A percentile compares a stretch with the other conserved stretches of the same genome.
phyloP scores from a whole-genome alignment of 257 asterid species.

The Lycium barbarum region DNA sequence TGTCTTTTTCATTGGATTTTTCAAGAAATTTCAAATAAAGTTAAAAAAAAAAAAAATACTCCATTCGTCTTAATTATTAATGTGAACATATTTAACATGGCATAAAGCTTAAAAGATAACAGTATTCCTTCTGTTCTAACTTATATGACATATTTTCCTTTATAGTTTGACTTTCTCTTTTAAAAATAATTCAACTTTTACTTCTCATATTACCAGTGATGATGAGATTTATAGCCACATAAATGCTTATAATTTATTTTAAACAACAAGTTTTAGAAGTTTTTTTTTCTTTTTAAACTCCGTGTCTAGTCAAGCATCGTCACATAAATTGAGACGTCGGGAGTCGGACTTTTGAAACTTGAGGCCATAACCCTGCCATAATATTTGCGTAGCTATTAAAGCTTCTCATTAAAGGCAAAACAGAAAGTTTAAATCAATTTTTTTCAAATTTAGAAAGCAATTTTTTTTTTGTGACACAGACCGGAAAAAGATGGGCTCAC shows the following conservation, averaged over 20 bases:
- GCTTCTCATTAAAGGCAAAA: neutral
- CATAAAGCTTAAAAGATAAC: neutral
- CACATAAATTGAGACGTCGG: neutral
- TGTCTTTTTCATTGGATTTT: neutral
- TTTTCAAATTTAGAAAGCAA: neutral
- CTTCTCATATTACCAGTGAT: neutral
- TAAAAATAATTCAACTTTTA: neutral
- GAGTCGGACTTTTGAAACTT: neutral
- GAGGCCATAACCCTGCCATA: neutral
- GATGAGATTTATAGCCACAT: neutral
- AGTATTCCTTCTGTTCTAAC: accelerated
- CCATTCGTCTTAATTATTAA: neutral
- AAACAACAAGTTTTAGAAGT: neutral
- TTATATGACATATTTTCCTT: neutral
- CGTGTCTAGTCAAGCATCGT: neutral
- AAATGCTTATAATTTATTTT: neutral
- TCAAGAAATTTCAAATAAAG: neutral
- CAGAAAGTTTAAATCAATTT: neutral
- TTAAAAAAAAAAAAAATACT: neutral
- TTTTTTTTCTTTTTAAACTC: neutral
- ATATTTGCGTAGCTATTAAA: neutral
- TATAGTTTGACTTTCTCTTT: neutral
- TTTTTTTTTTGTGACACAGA: neutral
- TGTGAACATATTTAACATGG: neutral
- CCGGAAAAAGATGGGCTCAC: neutral